Base-by-base conservation (phyloP, 2,329 filamentous ascomycete genomes). In the Graphilbum fragrans region DNA sequence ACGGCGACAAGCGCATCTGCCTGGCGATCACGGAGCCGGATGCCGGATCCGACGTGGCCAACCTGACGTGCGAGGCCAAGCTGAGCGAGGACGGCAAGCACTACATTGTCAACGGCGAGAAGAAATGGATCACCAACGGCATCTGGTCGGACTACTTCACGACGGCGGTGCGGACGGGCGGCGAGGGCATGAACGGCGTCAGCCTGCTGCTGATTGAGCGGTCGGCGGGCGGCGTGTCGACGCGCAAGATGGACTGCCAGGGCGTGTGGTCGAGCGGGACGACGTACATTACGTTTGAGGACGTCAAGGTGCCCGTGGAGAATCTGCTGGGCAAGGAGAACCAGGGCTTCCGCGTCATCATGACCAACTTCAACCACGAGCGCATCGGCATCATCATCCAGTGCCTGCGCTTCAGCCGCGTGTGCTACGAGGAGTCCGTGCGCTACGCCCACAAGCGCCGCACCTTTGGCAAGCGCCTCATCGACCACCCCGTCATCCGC, bases 351-450 rank as follows among this genome's bases (percentile, higher is more conserved):
- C 18, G 12, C 20, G 47, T 94, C 58, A 90, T 98, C 71, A 96
- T 96, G 90, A 95, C 86, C 60, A 95, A 95, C 74, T 95, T 95
- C 72, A 96, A 96, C 75, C 92, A 96, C 72, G 92, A 98, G 69
- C 86, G 92, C 48, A 88, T 98, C 53, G 92, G 92, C 48, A 96
- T 98, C 64, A 88, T 96, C 66, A 96, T 96, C 68, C 92, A 98
- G 66, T 94, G 81, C 56, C 63, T 95, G 50, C 87, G 92, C 56
- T 96, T 98, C 75, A 81, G 85, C 35, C 87, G 92, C 51, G 90
- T 96, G 51, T 95, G 88, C 74, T 94, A 86, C 70, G 90, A 96
- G 60, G 92, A 98, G 66, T 85, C 83, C 20, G 76, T 96, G 62
- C 93, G 93, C 63, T 98, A 95, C 66, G 88, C 87, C 47, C 85